Evolutionary conservation across 2,329 filamentous ascomycete species (phyloP), one percentile per base, ranked within the genome.

Genomic region (Fusarium solani-melongenae): DNA sequence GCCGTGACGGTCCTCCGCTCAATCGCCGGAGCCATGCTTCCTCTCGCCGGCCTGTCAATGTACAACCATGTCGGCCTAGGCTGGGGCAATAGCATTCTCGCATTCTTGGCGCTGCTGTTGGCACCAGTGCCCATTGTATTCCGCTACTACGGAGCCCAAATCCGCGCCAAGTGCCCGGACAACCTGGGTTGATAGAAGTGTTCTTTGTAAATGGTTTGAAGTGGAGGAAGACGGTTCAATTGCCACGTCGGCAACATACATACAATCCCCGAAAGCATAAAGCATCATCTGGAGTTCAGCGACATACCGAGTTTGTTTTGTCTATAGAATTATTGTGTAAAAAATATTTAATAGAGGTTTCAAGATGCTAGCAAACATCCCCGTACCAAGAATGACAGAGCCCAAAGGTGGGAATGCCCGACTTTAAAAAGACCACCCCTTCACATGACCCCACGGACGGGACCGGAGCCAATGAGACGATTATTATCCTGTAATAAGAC

Each of bases 21-120:
- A 1, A 79, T 94, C 67, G 91, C 90, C n/a, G 91, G 89, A 0
- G 90, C 88, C 0, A 91, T 94, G 29, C 86, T 92, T 11, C 90
- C 90, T 0, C 81, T 92, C 1, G 90, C 89, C 3, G 90, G 90
- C 0, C 80, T 84, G 2, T 81, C 83, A 14, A 77, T 82, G 77
- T 82, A 82, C 56, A 75, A 81, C 20, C 75, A 78, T n/a, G 75
- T 86, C 0, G 83, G 71, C 79, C 88, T 73, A 66, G 90, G 78
- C 74, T 92, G 76, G 86, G 86, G 66, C 1, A 85, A 84, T 22
- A 83, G 80, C 14, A 44, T 84, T 2, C 79, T 86, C 31, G 84
- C 76, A 0, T 89, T 91, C 63, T 81, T 90, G 17, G 85, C 76
- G 2, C 46, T 79, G 8, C 69, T 55, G 1, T 65, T 79, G 3